phyloP scores from a whole-genome alignment of 768 basidiomycete genomes.

The Hericium alpestre region DNA sequence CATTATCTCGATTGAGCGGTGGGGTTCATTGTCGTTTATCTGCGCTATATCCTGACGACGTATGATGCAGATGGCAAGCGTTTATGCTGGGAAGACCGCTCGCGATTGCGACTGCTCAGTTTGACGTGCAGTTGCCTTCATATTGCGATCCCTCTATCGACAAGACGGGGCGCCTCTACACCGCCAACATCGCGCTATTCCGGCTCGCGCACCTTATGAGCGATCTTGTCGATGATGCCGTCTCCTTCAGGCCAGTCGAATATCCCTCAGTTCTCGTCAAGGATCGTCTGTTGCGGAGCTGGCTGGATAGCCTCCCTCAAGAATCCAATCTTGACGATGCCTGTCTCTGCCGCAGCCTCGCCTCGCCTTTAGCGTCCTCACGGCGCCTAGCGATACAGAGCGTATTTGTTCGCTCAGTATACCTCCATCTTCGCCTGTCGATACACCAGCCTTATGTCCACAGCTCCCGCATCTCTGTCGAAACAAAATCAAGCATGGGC shows the following conservation, averaged over 20 bases:
- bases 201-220: constrained; percentile 69
- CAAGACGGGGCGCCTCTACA: constrained; percentile 52
- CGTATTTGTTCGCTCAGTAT: constrained; percentile 67
- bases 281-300: constrained; percentile 59
- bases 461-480: constrained; percentile 10
- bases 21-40: constrained; percentile 13
- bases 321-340: constrained; percentile 74
- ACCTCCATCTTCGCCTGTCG: constrained; percentile 76
- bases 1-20: constrained; percentile 72
- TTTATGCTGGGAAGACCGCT: constrained; percentile 80
- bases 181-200: constrained; percentile 70
- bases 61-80: constrained; percentile 61
- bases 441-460: constrained; percentile 71
- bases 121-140: constrained; percentile 70
- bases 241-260: constrained; percentile 62
- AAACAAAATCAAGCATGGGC: constrained; percentile 40
- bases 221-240: constrained; percentile 77
- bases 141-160: constrained; percentile 55
- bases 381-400: constrained; percentile 72
- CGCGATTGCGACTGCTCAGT: constrained; percentile 69
- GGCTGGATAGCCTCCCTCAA: constrained; percentile 66
- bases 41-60: constrained; percentile 3
- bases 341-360: constrained; percentile 60
- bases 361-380: constrained; percentile 45
- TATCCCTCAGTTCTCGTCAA: constrained; percentile 66